Evolutionary conservation across 2,329 filamentous ascomycete species (phyloP), one percentile per base, ranked within the genome.

Genomic region (Fusarium proliferatum): DNA sequence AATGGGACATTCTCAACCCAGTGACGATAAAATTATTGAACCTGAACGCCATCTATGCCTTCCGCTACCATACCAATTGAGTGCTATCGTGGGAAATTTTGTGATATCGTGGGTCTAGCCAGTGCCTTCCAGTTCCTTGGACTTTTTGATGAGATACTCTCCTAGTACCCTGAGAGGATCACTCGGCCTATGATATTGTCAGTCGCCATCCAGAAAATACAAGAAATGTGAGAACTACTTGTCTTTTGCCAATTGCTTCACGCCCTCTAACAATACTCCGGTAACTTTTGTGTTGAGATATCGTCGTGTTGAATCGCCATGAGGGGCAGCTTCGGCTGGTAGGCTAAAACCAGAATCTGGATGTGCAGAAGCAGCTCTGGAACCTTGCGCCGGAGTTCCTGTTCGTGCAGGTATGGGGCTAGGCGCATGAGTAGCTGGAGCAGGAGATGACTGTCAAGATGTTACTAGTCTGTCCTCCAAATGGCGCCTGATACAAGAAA

Each of bases 251-350:
- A 95, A 80, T 61, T 87, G 82, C 83, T 94, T 94, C 91, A 95
- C 93, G 30, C 92, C 93, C 77, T 94, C 92, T 43, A 94, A 83
- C 65, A 95, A 78, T 33, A 88, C 87, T 2, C 89, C 89, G 1
- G 92, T 93, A 45, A 95, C 88, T 76, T 91, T 93, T 55, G 87
- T 86, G 78, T 94, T 94, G 75, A 95, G 82, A 80, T 94, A 95
- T 76, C 89, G 88, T 49, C 93, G 88, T 9, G 90, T 90, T 2
- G 91, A 90, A 28, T 92, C 92, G 52, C 92, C 92, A 77, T 94
- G 91, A 3, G 87, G 82, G 3, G 88, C 86, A 19, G 90, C 87
- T 77, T 92, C 88, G 17, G 86, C 82, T 3, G 90, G 90, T 80
- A 92, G 87, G n/a, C 84, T 82, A 73, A 85, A 85, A 33, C 82